Base-by-base conservation (phyloP, 2,329 filamentous ascomycete species). In the Scedosporium apiospermum region DNA sequence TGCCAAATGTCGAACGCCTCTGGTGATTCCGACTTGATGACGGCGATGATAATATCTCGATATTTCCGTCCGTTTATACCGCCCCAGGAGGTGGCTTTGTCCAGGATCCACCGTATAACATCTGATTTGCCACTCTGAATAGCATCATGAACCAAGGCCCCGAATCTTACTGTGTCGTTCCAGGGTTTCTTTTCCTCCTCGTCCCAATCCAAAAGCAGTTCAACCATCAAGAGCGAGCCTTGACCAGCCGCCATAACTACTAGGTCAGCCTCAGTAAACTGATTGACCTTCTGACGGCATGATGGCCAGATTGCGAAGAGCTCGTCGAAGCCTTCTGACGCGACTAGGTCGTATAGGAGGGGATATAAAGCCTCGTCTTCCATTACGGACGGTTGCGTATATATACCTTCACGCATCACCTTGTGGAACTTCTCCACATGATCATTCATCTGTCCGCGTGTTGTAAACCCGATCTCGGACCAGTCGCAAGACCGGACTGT, bases 401-500 rank as follows among this genome's bases (percentile, higher is more conserved):
- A 46, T 7, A 38, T 23, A 7, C 16, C 23, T 7, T 44, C 38
- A 10, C 58, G 38, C 27, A 60, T 34, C 16, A 46, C 34, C 21
- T 42, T 44, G 23, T 60, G 58, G 44, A 46, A 41, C 21, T 38
- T 46, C 41, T 21, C 14, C n/a, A 34, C 16, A 46, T 60, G 58
- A 9, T 44, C 44, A 9, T 30, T 21, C 38, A 60, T n/a, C 30
- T 21, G 16, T 14, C 44, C 38, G 9, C 4, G 59, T 2, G 69
- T 67, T 7, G 68, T 30, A 62, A 69, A 71, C 10, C 68, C 68
- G 10, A 63, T 62, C 9, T 66, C 27, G 4, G 62, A 58, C 18
- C 64, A 71, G 59, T 67, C 64, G 62, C 68, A 70, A n/a, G 34
- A 46, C 14, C 60, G 16, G n/a, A 66, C 58, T 26, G 44, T 38